phyloP scores from a whole-genome alignment of 306 rosid species.

The Inga laurina region DNA sequence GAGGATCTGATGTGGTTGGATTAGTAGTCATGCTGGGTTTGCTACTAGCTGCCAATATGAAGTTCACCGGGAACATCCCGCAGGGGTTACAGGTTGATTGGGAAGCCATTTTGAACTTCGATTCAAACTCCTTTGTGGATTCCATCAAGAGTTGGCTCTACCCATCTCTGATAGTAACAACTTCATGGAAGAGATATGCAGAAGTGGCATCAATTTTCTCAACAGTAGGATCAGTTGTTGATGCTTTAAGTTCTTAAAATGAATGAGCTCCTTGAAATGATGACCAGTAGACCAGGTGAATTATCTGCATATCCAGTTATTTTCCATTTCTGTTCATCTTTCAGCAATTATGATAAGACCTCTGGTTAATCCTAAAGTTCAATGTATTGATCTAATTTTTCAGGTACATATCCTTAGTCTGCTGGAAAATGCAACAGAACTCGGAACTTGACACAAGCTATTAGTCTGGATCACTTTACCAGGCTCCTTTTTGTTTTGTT shows the following conservation, averaged over 20 bases:
- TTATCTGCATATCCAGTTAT: not conserved
- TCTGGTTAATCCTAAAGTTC: not conserved
- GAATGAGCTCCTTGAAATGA: constrained; percentile 33
- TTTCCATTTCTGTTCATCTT: not conserved
- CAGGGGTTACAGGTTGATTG: constrained; percentile 51
- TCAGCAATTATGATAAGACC: not conserved
- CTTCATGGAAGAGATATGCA: constrained; percentile 67
- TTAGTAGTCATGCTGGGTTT: constrained; percentile 62
- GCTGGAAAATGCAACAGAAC: constrained; percentile 24
- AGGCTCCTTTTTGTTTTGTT: too few relatives aligned
- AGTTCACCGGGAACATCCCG: constrained; percentile 57
- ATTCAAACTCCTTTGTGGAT: constrained; percentile 54
- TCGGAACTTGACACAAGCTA: constrained; percentile 8
- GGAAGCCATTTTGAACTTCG: constrained; percentile 62
- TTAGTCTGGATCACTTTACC: not conserved
- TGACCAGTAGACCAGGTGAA: constrained; percentile 35
- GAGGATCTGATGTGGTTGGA: constrained; percentile 69
- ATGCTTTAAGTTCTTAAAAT: constrained; percentile 57
- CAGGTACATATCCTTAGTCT: constrained; percentile 10
- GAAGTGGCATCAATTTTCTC: constrained; percentile 51
- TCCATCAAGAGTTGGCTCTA: constrained; percentile 62
- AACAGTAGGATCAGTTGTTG: constrained; percentile 64
- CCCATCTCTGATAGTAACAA: constrained; percentile 53
- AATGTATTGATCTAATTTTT: constrained; percentile 22
- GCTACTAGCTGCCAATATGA: constrained; percentile 71